Percentiles rank a stretch among this genome's conserved stretches.
These are phyloP conservation scores for Euphorbia schlechtendalii DNA, from an alignment of 441 rosid species.

Conservation along the genomic window DNA sequence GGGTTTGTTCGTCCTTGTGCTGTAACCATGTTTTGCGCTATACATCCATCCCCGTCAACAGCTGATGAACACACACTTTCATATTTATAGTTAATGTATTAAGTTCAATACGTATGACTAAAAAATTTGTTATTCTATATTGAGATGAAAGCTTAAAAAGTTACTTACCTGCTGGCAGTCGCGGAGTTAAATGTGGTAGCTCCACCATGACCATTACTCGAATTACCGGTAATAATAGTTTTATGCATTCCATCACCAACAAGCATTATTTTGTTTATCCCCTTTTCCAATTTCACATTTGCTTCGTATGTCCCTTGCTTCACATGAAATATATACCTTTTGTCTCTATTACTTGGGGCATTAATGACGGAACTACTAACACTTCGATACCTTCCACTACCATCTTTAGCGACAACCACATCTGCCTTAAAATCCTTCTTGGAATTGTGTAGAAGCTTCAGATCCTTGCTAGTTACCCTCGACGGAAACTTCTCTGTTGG, in stretches of 20 bases:
- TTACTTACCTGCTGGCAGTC: slow-evolving; percentile 46
- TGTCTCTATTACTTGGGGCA: slow-evolving; percentile 25
- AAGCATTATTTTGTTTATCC: slow-evolving; percentile 48
- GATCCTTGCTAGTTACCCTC: slow-evolving; percentile 45
- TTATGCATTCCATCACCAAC: slow-evolving; percentile 46
- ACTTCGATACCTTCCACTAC: slow-evolving; percentile 53
- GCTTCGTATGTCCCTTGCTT: slow-evolving; percentile 57
- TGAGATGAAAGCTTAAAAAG: no score
- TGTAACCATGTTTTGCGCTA: slow-evolving; percentile 71
- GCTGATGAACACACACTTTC: slow-evolving; percentile 28
- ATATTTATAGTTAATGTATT: no score
- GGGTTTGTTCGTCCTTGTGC: slow-evolving; percentile 61
- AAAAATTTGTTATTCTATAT: no score
- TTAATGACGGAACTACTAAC: slow-evolving; percentile 39
- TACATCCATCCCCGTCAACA: slow-evolving; percentile 62
- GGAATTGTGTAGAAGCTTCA: slow-evolving; percentile 35
- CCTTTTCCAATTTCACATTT: slow-evolving; percentile 46
- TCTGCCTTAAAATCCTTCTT: slow-evolving; percentile 33
- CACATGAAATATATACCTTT: slow-evolving; percentile 49
- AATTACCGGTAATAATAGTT: slow-evolving; percentile 48
- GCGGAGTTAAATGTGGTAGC: slow-evolving; percentile 61
- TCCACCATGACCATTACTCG: slow-evolving; percentile 59
- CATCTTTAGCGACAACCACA: slow-evolving; percentile 58
- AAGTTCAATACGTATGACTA: no score
- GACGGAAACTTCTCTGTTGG: slow-evolving; percentile 33